phyloP scores from a whole-genome alignment of 2,329 filamentous ascomycete species.

The Fusarium newnesense region DNA sequence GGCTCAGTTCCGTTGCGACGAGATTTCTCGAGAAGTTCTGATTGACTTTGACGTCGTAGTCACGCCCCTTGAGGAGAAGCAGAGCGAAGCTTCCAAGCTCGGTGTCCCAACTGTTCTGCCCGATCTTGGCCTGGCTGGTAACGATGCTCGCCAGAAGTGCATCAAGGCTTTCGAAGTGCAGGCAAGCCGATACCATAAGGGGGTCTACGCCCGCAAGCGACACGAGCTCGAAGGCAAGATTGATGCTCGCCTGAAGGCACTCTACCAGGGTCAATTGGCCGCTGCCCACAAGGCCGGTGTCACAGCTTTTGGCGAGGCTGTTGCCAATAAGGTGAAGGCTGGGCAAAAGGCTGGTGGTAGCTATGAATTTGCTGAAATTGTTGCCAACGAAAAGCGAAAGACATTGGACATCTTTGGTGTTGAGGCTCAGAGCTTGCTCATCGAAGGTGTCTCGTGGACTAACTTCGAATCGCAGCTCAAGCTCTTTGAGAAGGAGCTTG shows the following conservation, averaged over 20 bases:
- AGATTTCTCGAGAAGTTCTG: conserved; percentile 91
- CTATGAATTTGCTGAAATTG: conserved; percentile 97
- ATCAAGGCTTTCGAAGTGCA: conserved; percentile 89
- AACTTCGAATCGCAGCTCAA: conserved; percentile 83
- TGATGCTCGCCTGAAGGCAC: conserved; percentile 84
- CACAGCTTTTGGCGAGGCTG: conserved; percentile 84
- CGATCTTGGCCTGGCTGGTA: conserved; percentile 79
- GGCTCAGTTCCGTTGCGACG: conserved; percentile 96
- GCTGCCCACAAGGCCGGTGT: conserved; percentile 92
- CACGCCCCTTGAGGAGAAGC: conserved; percentile 84
- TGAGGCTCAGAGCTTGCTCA: conserved; percentile 77
- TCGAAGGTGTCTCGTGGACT: conserved; percentile 87
- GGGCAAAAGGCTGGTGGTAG: conserved; percentile 90
- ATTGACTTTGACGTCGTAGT: conserved; percentile 85
- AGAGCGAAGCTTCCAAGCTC: conserved; percentile 77
- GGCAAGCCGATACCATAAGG: conserved; percentile 96
- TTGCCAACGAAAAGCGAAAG: conserved; percentile 81
- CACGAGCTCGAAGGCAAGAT: conserved; percentile 87
- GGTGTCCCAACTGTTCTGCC: conserved; percentile 79
- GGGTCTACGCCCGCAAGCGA: conserved; percentile 87
- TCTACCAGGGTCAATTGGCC: conserved; percentile 88
- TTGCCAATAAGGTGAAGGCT: conserved; percentile 85
- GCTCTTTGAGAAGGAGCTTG: conserved; percentile 89
- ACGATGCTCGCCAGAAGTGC: conserved; percentile 74
- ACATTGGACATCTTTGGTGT: conserved; percentile 79